Evolutionary conservation across 169 alveolate species (phyloP), one percentile per base, ranked within the genome.

Genomic region (Cryptosporidium tyzzeri): DNA sequence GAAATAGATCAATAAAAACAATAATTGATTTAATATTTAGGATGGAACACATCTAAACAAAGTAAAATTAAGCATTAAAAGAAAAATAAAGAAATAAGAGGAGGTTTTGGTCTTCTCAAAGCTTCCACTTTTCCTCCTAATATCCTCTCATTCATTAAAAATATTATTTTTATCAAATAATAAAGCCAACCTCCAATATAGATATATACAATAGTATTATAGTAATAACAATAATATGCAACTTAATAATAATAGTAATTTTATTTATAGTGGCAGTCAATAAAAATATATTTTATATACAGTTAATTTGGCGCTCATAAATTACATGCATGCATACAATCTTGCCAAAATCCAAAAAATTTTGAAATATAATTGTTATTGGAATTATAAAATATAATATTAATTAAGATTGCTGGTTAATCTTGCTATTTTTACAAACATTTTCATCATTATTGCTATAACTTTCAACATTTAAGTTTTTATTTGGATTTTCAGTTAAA

Each of bases 391-490:
- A 55, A 55, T 16, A 16, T 55, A 33, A 8, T 21, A 26, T 55
- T 55, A 55, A 55, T 55, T 55, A 55, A 31, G 10, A 9, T 10
- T 16, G 37, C n/a, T 26, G 35, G 8, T 26, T 55, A n/a, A 23
- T 16, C 84, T 69, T 26, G 62, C 33, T 41, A 21, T 71, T 50
- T 50, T 50, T 51, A 37, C 53, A 33, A n/a, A 51, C 71, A 14
- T 53, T 50, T n/a, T 55, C 55, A 12, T 80, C 41, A n/a, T 35
- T 80, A 41, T 44, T 65, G 37, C 55, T 23, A 16, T 44, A 48
- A n/a, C 58, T 61, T 21, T 61, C 71, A 33, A 37, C 8, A 50
- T 80, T 80, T 18, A 23, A 3, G 16, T 23, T 29, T 39, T 21
- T 74, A 26, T 29, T 21, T n/a, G 53, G 8, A 10, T 53, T 45